Base-by-base conservation (phyloP, 2,329 filamentous ascomycete genomes). In the Blastomyces parvus region DNA sequence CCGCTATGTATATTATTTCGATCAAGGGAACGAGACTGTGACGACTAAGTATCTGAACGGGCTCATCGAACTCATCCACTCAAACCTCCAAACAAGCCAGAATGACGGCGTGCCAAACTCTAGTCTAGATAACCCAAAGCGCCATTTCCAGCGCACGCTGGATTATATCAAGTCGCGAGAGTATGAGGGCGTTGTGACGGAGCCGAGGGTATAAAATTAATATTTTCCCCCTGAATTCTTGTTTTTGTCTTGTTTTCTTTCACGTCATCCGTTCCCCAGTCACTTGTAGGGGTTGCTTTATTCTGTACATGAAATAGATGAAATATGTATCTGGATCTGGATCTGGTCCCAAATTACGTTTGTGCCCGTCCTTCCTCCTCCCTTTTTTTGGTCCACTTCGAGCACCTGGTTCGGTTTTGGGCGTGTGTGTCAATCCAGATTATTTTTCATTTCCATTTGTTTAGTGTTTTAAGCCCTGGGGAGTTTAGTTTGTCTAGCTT, bases 1-100 rank as follows among this genome's bases (percentile, higher is more conserved):
- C 76, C 87, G 94, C 76, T 99, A 99, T 74, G 92, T 97, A 61
- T 99, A 99, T 77, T 99, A 97, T 80, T 99, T 97, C 79, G 94
- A 99, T 76, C 93, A 99, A 76, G 91, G 96, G 74, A 99, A 99
- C 77, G 94, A 99, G 78, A 92, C 92, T 68, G 94, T 99, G 48
- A 99, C 94, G 5, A 97, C 89, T 2, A 97, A 97, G 78, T 99
- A 97, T 75, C 84, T 99, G 66, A 99, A 99, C 73, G 94, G 94
- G 3, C 85, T 99, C 60, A 97, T 99, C 72, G 94, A 99, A 78
- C 85, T 99, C 67, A 97, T 99, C 72, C 92, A 99, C 77, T 96
- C 91, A 27, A 99, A 99, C 73, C 83, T 99, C 40, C 88, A 88
- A 68, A 91, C 88, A 63, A 94, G 90, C 73, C 88, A 91, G 72